Evolutionary conservation across 1,284 basidiomycete species (phyloP), one percentile per base, ranked within the genome.

Genomic region (Boletus subluridellus): DNA sequence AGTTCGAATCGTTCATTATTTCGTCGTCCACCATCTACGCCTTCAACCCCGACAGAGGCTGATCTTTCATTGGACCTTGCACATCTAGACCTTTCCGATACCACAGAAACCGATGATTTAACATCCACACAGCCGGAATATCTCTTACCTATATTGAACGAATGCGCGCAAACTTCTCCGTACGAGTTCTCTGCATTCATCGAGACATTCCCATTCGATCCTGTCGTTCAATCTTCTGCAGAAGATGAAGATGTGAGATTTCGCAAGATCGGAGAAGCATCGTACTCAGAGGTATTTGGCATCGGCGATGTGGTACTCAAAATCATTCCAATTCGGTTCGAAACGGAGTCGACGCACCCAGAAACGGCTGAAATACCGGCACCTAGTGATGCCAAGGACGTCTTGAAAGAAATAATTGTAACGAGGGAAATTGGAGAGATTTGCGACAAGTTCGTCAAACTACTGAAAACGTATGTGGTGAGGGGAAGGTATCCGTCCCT

Each of bases 221-320:
- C 82, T 15, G 77, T 87, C 59, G 79, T 87, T 26, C 78, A 69
- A 49, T 69, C 66, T 45, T 67, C 68, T 17, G 62, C 60, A 17
- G 59, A 61, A 32, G 66, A 65, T 35, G 66, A 62, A 30, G 66
- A 69, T 21, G 59, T 64, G 17, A 66, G 52, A 39, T 91, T 92
- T 72, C 79, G 77, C 62, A 99, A 99, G 76, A 87, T 98, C 54
- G 96, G 95, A 48, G 96, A 99, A 76, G 96, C 96, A 12, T 94
- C 92, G 50, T 99, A 92, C 73, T 97, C 94, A 0, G 96, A 99
- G 70, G 97, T 99, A n/a, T 99, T 94, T 75, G 88, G 88, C 5
- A 86, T 95, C 51, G 86, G 87, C 1, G 83, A 88, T 63, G 84
- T 93, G 38, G 94, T 96, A 17, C 78, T 95, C 65, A 97, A 97